Evolutionary conservation across 768 basidiomycete species (phyloP).

Genomic region (Dioszegia crocea): DNA sequence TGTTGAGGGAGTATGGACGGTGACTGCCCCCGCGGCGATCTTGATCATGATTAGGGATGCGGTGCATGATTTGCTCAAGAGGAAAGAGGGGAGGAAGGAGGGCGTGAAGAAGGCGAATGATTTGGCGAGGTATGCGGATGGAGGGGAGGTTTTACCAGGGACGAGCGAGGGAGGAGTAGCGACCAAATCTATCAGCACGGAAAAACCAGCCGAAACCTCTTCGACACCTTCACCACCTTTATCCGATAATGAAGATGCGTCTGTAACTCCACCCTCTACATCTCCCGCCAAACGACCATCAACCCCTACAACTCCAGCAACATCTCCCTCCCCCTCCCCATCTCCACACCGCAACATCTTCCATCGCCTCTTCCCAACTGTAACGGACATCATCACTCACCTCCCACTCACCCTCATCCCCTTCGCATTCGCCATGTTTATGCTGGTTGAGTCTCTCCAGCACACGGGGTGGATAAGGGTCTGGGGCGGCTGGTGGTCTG

Average conservation of each 20-base stretch:
- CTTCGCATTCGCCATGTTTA: constrained; percentile 92
- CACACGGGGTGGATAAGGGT: constrained; percentile 82
- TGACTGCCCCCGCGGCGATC: constrained; percentile 73
- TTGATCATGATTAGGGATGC: constrained; percentile 68
- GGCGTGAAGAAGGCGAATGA: background rate
- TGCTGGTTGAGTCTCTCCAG: constrained; percentile 78
- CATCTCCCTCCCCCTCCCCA: too few relatives aligned
- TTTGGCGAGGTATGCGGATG: background rate
- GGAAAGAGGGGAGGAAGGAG: constrained; percentile 7
- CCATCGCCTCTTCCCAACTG: constrained; percentile 62
- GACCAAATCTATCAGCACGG: background rate
- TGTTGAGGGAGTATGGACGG: constrained; percentile 51
- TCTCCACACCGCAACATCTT: background rate
- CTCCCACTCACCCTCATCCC: constrained; percentile 78
- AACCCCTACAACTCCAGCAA: too few relatives aligned
- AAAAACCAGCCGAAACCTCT: too few relatives aligned
- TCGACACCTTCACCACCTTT: too few relatives aligned
- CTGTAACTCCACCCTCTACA: too few relatives aligned
- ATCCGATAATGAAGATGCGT: too few relatives aligned
- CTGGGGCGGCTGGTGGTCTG: constrained; percentile 66
- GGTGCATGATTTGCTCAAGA: constrained; percentile 44
- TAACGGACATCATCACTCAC: constrained; percentile 54
- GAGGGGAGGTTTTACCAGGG: background rate
- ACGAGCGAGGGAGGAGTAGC: background rate
- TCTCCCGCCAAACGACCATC: too few relatives aligned